Evolutionary conservation across 2,329 filamentous ascomycete genomes (phyloP).

Genomic region (Thyridium curvatum): DNA sequence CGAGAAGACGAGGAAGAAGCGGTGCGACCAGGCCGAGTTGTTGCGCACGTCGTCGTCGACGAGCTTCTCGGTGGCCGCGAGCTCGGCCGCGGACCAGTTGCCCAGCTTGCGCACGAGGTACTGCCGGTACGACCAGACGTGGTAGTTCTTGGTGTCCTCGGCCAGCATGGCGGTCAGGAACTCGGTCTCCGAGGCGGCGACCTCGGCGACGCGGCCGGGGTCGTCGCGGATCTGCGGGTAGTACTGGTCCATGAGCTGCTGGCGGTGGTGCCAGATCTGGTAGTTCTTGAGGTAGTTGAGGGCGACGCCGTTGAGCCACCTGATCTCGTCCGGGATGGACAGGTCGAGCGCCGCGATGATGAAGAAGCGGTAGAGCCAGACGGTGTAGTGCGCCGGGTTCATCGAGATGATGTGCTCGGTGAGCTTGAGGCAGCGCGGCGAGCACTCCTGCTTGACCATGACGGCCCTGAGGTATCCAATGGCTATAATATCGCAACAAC

Average conservation of each 20-base stretch:
- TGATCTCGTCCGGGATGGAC: constrained; percentile 64
- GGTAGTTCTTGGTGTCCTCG: constrained; percentile 93
- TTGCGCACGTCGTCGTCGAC: constrained; percentile 81
- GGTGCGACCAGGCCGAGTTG: constrained; percentile 96
- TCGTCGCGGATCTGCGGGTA: constrained; percentile 54
- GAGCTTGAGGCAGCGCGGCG: constrained; percentile 68
- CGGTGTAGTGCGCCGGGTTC: constrained; percentile 97
- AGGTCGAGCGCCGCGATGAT: constrained; percentile 63
- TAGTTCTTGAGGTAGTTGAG: constrained; percentile 92
- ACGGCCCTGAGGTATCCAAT: constrained; percentile 90
- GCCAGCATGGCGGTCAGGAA: constrained; percentile 79
- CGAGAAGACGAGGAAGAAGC: constrained; percentile 86
- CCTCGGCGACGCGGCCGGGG: constrained; percentile 45
- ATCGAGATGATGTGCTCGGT: constrained; percentile 86
- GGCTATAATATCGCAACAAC: constrained; percentile 49
- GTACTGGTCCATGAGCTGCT: constrained; percentile 56
- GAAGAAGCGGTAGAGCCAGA: constrained; percentile 91
- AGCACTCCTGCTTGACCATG: constrained; percentile 84
- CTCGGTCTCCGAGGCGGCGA: constrained; percentile 60
- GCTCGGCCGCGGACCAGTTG: constrained; percentile 65
- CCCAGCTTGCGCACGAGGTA: constrained; percentile 59
- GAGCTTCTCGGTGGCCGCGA: constrained; percentile 64
- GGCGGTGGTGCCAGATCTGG: constrained; percentile 85
- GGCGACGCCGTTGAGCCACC: constrained; percentile 81
- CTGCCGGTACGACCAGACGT: constrained; percentile 95